Conservation (phyloP, 2,329 filamentous ascomycete genomes). For the Plenodomus tracheiphilus region DNA sequence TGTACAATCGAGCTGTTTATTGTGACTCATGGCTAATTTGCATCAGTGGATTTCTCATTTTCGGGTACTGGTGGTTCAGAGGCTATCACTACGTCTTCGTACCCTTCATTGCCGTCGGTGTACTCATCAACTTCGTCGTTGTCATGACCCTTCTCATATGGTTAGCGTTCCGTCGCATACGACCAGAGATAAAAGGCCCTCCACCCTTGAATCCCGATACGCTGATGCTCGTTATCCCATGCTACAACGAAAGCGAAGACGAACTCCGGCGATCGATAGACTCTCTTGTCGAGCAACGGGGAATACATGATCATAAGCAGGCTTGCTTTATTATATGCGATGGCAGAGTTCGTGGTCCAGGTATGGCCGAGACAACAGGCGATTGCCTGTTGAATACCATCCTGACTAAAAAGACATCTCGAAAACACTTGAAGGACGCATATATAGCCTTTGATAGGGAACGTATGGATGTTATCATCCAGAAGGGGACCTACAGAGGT, state of each 20-base stretch:
- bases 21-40: background rate
- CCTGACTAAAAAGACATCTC: conserved; percentile 43
- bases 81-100: conserved; percentile 49
- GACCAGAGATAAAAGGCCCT: conserved; percentile 17
- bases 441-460: conserved; percentile 53
- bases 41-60: conserved; percentile 11
- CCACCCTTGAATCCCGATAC: conserved; percentile 43
- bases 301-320: conserved; percentile 48
- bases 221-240: conserved; percentile 53
- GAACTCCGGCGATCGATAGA: conserved; percentile 52
- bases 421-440: conserved; percentile 8
- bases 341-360: conserved; percentile 52
- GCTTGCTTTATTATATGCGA: conserved; percentile 56
- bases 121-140: conserved; percentile 51
- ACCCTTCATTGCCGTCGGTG: conserved; percentile 43
- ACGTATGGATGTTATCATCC: conserved; percentile 28
- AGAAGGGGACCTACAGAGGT: conserved; percentile 51
- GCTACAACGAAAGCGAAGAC: conserved; percentile 55
- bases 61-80: conserved; percentile 15
- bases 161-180: conserved; percentile 35
- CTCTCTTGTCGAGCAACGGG: conserved; percentile 51
- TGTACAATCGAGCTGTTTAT: background rate
- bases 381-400: conserved; percentile 55
- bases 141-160: conserved; percentile 45
- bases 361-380: conserved; percentile 55